Evolutionary conservation across 2,329 filamentous ascomycete genomes (phyloP), one percentile per base, ranked within the genome.

Genomic region (Lachnellula willkommii): DNA sequence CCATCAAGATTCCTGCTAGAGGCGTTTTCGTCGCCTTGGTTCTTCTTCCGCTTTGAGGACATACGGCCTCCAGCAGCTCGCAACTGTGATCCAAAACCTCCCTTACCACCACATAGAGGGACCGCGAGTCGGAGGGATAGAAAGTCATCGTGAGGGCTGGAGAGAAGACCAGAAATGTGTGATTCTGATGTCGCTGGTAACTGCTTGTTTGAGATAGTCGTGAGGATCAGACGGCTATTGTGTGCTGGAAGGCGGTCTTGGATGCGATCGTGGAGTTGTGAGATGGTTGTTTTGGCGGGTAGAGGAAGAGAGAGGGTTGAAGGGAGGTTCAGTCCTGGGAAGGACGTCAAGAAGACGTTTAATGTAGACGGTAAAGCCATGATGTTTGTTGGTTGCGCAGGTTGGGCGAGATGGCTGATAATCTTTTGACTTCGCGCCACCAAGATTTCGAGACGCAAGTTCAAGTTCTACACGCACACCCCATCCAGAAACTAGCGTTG

Each of bases 21-120:
- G 24, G 85, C 92, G 67, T 95, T 93, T 59, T 90, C 86, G 39
- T 95, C 90, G 52, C 84, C 86, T 65, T 89, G 84, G 54, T 87
- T 87, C 68, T 87, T 94, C 77, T 95, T 95, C 65, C 85, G 84
- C 66, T 83, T 82, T n/a, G 89, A 93, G 2, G 91, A 95, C 94
- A 99, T 99, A 75, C 95, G 93, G 42, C 95, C 94, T 69, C 95
- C 94, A 3, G 94, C 94, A 0, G 95, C 94, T 69, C 95, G 90
- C 39, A 99, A 84, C 72, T 99, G 95, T 1, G 93, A 97, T 53
- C 94, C 94, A 70, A 99, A 99, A 68, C 94, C 94, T 72, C 94
- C 94, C 71, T 99, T 99, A 70, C 95, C 95, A 75, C 95, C 94
- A 65, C 87, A 89, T 40, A 96, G 75, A 5, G 88, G 88, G 1